These are phyloP conservation scores for Ophioceras dolichostomum DNA, from an alignment of 2,329 filamentous ascomycete species.

Conservation along the genomic window DNA sequence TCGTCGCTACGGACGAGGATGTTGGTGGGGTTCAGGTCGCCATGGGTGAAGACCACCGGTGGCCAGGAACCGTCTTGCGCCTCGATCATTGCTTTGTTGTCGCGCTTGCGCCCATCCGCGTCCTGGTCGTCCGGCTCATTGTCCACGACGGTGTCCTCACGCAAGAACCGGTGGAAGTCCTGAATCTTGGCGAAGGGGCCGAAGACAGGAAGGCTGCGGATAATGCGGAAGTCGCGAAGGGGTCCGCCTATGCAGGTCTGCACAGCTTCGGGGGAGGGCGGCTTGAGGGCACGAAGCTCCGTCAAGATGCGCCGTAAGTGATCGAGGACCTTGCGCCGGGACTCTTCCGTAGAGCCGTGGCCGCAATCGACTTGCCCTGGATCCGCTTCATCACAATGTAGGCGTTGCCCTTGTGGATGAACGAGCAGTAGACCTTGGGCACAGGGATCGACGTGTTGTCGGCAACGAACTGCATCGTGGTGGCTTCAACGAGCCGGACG, in stretches of 20 bases:
- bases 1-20: constrained; percentile 4
- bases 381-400: constrained; percentile 34
- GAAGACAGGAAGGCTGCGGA: background rate
- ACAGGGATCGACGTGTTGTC: constrained; percentile 29
- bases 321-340: constrained; percentile 5
- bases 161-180: background rate
- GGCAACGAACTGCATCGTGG: constrained; percentile 23
- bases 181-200: background rate
- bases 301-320: constrained; percentile 7
- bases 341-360: background rate
- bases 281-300: background rate
- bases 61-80: background rate
- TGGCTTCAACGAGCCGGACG: background rate
- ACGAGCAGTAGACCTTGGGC: constrained; percentile 29
- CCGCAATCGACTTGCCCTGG: constrained; percentile 10
- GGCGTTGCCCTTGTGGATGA: constrained; percentile 20
- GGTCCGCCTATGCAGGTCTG: constrained; percentile 14
- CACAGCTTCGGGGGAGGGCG: background rate
- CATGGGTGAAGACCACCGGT: constrained; percentile 4
- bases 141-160: background rate
- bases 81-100: background rate
- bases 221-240: constrained; percentile 14
- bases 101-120: background rate
- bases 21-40: constrained; percentile 4
- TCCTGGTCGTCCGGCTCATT: background rate